phyloP scores from a whole-genome alignment of 805 yeast genomes.

The Candida arabinofermentans region DNA sequence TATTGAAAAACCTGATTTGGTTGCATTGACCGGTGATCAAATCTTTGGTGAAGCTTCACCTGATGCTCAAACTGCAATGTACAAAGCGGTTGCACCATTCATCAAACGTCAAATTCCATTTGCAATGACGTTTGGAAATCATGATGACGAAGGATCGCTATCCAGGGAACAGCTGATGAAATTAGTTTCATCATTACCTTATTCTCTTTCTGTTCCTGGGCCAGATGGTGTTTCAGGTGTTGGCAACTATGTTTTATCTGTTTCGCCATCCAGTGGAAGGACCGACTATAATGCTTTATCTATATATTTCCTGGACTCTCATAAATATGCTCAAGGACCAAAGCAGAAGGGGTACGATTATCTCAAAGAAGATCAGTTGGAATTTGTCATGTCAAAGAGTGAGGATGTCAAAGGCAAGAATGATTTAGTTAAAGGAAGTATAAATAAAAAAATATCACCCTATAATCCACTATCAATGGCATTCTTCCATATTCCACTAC shows the following conservation, averaged over 20 bases:
- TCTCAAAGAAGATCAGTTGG: slow-evolving; percentile 41
- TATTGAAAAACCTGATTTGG: slow-evolving; percentile 76
- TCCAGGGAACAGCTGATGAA: slow-evolving; percentile 57
- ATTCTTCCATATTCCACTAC: slow-evolving; percentile 90
- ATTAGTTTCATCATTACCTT: slow-evolving; percentile 58
- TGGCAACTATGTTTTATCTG: slow-evolving; percentile 70
- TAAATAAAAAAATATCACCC: slow-evolving; percentile 9
- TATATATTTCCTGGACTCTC: slow-evolving; percentile 80
- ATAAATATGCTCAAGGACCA: slow-evolving; percentile 66
- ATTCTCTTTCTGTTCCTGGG: slow-evolving; percentile 56
- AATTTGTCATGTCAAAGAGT: slow-evolving; percentile 10
- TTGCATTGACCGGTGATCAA: slow-evolving; percentile 89
- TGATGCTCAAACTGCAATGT: slow-evolving; percentile 78
- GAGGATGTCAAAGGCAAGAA: slow-evolving; percentile 8
- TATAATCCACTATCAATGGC: slow-evolving; percentile 68
- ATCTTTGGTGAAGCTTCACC: slow-evolving; percentile 75
- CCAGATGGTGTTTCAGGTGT: slow-evolving; percentile 70
- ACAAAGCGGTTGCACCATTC: slow-evolving; percentile 71
- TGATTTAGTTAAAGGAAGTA: not conserved
- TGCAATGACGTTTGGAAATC: slow-evolving; percentile 87
- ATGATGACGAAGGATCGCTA: slow-evolving; percentile 84
- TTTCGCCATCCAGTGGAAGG: slow-evolving; percentile 36
- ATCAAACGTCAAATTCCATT: slow-evolving; percentile 69
- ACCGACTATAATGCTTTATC: slow-evolving; percentile 42
- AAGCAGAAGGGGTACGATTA: slow-evolving; percentile 81